Evolutionary conservation across 73 alveolate genomes (phyloP).

Genomic region (Tetrahymena borealis): DNA sequence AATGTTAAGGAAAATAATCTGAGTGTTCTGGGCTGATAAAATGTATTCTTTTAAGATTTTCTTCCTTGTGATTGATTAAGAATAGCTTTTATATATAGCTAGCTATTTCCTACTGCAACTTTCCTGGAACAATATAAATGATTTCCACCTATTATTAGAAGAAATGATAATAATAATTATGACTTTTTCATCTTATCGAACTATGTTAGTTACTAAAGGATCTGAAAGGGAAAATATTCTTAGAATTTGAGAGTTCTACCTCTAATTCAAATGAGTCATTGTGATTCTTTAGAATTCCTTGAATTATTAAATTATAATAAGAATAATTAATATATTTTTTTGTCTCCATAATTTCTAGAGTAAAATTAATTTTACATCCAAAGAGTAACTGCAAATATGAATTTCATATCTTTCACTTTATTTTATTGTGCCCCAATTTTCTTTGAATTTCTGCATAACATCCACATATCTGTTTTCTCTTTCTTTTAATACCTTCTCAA

Average conservation of each 20-base stretch:
- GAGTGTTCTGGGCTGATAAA: not conserved
- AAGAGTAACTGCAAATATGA: not conserved
- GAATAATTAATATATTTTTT: too few species aligned
- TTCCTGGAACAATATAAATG: not conserved
- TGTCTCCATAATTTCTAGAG: not conserved
- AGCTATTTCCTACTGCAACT: not conserved
- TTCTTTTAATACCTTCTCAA: not conserved
- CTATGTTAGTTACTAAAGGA: not conserved
- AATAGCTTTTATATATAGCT: not conserved
- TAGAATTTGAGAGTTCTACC: not conserved
- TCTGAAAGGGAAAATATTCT: not conserved
- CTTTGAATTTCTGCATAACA: not conserved
- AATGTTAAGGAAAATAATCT: not conserved
- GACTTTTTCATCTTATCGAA: not conserved
- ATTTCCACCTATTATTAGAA: not conserved
- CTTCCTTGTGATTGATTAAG: not conserved
- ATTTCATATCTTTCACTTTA: not conserved
- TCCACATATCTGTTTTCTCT: not conserved
- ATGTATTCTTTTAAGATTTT: not conserved
- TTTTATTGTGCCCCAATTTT: not conserved
- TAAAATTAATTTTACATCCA: not conserved
- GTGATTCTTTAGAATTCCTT: not conserved
- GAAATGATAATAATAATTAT: not conserved
- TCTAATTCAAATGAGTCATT: not conserved
- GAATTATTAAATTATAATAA: not conserved